Conservation (phyloP, 495 filamentous ascomycete genomes). For the Choiromyces venosus region DNA sequence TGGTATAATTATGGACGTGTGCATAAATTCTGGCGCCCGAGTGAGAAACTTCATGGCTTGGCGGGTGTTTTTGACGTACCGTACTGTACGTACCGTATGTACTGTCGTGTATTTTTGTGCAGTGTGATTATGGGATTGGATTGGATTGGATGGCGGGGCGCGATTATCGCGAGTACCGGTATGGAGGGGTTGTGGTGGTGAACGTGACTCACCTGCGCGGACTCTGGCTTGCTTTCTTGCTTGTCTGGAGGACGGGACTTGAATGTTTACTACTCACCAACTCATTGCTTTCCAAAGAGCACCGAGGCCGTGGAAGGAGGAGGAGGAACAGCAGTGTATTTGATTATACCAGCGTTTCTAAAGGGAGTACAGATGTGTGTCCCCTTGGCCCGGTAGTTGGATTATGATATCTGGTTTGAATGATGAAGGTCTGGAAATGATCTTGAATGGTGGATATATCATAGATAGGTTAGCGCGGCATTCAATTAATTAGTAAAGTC, state of each 20-base stretch:
- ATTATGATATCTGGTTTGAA: neutral
- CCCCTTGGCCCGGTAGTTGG: neutral
- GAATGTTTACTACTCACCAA: neutral
- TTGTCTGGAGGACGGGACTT: neutral
- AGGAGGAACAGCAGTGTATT: neutral
- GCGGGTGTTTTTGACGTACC: neutral
- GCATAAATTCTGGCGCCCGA: neutral
- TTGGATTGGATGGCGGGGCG: neutral
- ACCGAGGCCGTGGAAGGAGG: neutral
- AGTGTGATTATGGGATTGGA: neutral
- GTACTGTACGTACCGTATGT: neutral
- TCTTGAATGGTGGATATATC: neutral
- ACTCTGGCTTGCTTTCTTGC: neutral
- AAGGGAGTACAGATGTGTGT: neutral
- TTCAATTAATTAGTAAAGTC: neutral
- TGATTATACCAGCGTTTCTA: neutral
- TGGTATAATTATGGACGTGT: neutral
- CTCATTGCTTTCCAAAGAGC: neutral
- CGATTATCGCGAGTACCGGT: too few species aligned
- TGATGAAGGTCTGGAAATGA: neutral
- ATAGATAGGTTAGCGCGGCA: neutral
- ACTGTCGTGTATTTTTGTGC: neutral
- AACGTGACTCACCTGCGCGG: neutral
- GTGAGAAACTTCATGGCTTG: neutral
- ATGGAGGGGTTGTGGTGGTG: too few species aligned